These are phyloP conservation scores for Syzygium aromaticum DNA, from an alignment of 345 rosid genomes.

Conservation along the genomic window DNA sequence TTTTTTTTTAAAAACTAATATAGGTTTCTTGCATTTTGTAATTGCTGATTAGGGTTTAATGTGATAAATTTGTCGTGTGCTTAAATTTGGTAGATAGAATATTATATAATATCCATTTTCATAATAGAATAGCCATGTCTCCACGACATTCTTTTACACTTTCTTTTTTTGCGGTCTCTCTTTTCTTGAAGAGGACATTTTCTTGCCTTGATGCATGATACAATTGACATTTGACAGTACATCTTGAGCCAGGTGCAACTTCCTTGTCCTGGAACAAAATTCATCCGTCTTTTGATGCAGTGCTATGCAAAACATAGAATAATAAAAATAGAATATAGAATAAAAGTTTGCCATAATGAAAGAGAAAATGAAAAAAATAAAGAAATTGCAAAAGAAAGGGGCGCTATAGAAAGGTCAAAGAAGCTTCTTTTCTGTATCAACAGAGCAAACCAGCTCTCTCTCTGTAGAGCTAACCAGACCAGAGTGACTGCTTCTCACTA, in stretches of 20 bases:
- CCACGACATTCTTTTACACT: neutral
- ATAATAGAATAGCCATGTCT: neutral
- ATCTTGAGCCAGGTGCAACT: neutral
- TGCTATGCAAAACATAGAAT: neutral
- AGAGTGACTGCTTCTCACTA: neutral
- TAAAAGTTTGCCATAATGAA: neutral
- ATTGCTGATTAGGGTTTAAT: neutral
- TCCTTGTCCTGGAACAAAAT: neutral
- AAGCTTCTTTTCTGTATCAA: conserved; percentile 26
- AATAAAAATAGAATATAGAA: neutral
- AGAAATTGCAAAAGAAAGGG: neutral
- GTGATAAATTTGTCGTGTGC: neutral
- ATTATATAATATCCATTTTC: no score
- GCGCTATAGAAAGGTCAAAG: conserved; percentile 34
- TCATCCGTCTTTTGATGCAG: neutral
- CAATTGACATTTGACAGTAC: neutral
- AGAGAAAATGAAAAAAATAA: neutral
- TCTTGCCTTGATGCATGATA: neutral
- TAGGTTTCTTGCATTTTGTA: neutral
- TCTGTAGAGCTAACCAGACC: neutral
- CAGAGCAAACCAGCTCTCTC: neutral
- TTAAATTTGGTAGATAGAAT: no score
- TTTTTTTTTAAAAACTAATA: no score
- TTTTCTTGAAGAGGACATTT: neutral
- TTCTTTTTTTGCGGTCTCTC: neutral